These are phyloP conservation scores for Diaporthe ilicicola DNA, from an alignment of 2,329 filamentous ascomycete species.

Conservation along the genomic window DNA sequence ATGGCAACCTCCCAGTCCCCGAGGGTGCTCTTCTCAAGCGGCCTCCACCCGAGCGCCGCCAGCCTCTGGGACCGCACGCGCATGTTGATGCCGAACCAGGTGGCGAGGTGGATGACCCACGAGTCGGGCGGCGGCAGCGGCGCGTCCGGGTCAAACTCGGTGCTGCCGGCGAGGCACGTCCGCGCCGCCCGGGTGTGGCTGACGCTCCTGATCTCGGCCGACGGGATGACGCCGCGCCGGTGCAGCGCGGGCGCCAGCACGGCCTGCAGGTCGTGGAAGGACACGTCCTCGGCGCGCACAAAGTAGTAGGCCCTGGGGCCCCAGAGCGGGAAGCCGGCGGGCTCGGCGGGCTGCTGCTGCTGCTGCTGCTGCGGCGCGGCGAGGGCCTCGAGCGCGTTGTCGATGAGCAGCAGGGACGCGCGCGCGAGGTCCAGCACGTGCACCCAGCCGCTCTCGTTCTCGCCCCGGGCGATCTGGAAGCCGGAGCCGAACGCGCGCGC, in stretches of 20 bases:
- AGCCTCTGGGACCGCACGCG: not conserved
- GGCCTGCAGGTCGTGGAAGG: slow-evolving; percentile 20
- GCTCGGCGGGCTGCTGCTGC: not conserved
- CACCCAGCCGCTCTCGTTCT: slow-evolving; percentile 31
- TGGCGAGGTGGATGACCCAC: slow-evolving; percentile 18
- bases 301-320: slow-evolving; percentile 35
- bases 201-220: slow-evolving; percentile 24
- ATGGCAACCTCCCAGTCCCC: slow-evolving; percentile 4
- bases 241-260: slow-evolving; percentile 19
- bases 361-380: not conserved
- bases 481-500: slow-evolving; percentile 29
- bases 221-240: slow-evolving; percentile 25
- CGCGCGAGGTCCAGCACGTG: slow-evolving; percentile 33
- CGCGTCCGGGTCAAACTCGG: slow-evolving; percentile 22
- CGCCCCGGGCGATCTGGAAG: slow-evolving; percentile 32
- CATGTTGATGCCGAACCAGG: slow-evolving; percentile 20
- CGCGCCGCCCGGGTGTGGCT: slow-evolving; percentile 17
- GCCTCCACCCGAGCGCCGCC: slow-evolving; percentile 13
- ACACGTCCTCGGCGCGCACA: slow-evolving; percentile 19
- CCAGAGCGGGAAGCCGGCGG: slow-evolving; percentile 27
- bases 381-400: slow-evolving; percentile 25
- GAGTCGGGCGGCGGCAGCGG: slow-evolving; percentile 22
- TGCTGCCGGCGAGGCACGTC: not conserved
- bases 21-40: not conserved
- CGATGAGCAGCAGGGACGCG: slow-evolving; percentile 31